Base-by-base conservation (phyloP, 805 yeast species). In the Yamadazyma paraphyllophila region DNA sequence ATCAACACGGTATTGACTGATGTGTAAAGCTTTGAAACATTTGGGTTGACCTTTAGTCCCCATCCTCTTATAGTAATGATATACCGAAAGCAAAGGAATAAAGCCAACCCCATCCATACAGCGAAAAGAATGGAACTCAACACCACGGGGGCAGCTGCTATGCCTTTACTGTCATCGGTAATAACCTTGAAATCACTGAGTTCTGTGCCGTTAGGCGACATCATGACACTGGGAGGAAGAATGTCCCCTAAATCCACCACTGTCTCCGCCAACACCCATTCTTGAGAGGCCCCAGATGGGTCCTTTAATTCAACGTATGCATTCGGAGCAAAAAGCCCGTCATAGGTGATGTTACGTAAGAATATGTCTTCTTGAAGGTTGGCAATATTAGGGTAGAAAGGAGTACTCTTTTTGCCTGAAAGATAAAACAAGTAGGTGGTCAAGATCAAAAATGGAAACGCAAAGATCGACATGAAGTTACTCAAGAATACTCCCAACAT, bases 1-100 rank as follows among this genome's bases (percentile, higher is more conserved):
- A 70, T 44, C 41, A 77, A 63, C 33, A 78, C 70, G 5, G 71
- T 60, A 43, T 65, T 69, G 44, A 77, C 62, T 1, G 81, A 77
- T 2, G 80, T 71, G 52, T 78, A 80, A 4, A 79, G 52, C 48
- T 61, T 59, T 2, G 63, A 43, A 13, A 65, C 52, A 10, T 57
- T 62, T 14, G 50, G 50, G 45, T 52, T 62, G 11, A 44, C 46
- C 2, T 27, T 39, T 1, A 60, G 11, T 14, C 56, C 48, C 49
- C 54, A 52, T 7, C 51, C 41, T 30, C 47, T 47, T 15, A 67
- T 17, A 7, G 56, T 39, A 14, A 60, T 36, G 15, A 71, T 49
- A 46, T 63, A 74, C 32, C 57, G 56, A 41, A 59, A 60, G 4
- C 54, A 46, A 48, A 65, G 64, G 41, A 44, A 62, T 2, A 49